These are phyloP conservation scores for Helianthus tuberosus DNA, from an alignment of 129 eudicot genomes.

Conservation along the genomic window DNA sequence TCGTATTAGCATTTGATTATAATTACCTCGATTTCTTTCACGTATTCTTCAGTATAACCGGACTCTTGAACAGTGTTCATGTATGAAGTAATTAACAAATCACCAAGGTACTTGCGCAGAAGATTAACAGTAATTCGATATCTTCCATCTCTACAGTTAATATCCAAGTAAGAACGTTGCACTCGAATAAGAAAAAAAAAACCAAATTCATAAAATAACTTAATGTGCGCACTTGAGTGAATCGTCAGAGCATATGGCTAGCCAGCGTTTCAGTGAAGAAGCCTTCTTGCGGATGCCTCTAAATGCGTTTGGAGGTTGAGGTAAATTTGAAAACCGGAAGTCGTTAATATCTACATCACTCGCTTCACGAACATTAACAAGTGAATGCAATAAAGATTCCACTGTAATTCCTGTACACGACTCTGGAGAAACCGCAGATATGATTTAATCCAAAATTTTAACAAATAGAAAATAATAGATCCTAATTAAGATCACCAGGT, in stretches of 20 bases:
- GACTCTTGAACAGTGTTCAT: constrained; percentile 70
- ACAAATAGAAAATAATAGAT: not conserved
- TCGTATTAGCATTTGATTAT: not conserved
- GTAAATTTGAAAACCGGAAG: constrained; percentile 62
- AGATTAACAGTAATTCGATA: constrained; percentile 60
- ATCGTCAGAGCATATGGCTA: constrained; percentile 82
- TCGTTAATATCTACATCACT: constrained; percentile 48
- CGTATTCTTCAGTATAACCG: constrained; percentile 66
- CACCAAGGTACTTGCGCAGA: constrained; percentile 95
- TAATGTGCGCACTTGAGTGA: constrained; percentile 58
- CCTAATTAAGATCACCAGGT: not conserved
- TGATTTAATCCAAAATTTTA: not conserved
- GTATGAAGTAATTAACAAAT: constrained; percentile 82
- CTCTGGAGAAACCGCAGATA: constrained; percentile 40
- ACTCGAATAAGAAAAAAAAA: not conserved
- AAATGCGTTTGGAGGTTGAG: constrained; percentile 72
- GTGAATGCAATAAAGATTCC: constrained; percentile 61
- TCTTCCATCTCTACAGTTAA: constrained; percentile 67
- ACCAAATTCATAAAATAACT: not conserved
- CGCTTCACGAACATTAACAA: constrained; percentile 48
- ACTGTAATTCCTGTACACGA: constrained; percentile 65
- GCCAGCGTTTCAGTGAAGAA: constrained; percentile 87
- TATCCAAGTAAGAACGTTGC: constrained; percentile 12
- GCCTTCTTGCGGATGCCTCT: constrained; percentile 82
- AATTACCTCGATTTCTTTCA: constrained; percentile 85